Evolutionary conservation across 192 early-diverging fungal genomes (phyloP), one percentile per base, ranked within the genome.

Genomic region (Paraglomus brasilianum): DNA sequence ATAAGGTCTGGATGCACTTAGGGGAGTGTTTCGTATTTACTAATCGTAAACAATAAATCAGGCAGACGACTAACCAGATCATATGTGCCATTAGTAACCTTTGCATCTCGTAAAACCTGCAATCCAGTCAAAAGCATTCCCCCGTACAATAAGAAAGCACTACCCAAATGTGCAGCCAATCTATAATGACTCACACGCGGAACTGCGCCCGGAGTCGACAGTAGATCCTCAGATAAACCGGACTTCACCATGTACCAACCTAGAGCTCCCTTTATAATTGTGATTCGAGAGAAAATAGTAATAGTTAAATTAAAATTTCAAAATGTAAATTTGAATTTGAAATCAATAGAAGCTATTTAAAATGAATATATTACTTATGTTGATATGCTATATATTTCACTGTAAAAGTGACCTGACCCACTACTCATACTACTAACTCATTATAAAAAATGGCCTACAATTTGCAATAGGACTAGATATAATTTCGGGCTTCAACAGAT

Each of bases 171-270:
- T 5, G 94, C 91, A 0, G 93, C 87, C 42, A 98, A 82, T 69
- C 96, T 88, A 77, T 96, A 97, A 73, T 97, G 96, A 60, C 90
- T 92, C 39, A 98, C 96, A 40, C 96, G 87, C 2, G 95, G 95
- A 5, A 93, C 88, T 11, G 88, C 85, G 43, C 92, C 87, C 14
- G 90, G 85, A 7, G 85, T 84, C 59, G 88, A 82, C 72, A 92
- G 79, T 39, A 95, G 77, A 71, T 92, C 89, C 50, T 92, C 82
- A 19, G 89, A 85, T 8, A 98, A 81, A 13, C 96, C 96, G 66
- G 91, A 93, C 44, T 92, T 88, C 21, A 98, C 96, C 96, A 98
- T 98, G 75, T 93, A 96, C 96, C 96, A 98, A 62, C 96, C 96
- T 72, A 98, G 83, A 11, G 89, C 82, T 39, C 96, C 96, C 84